These are phyloP conservation scores for Neonectria coccinea DNA, from an alignment of 2,329 filamentous ascomycete genomes.

Conservation along the genomic window DNA sequence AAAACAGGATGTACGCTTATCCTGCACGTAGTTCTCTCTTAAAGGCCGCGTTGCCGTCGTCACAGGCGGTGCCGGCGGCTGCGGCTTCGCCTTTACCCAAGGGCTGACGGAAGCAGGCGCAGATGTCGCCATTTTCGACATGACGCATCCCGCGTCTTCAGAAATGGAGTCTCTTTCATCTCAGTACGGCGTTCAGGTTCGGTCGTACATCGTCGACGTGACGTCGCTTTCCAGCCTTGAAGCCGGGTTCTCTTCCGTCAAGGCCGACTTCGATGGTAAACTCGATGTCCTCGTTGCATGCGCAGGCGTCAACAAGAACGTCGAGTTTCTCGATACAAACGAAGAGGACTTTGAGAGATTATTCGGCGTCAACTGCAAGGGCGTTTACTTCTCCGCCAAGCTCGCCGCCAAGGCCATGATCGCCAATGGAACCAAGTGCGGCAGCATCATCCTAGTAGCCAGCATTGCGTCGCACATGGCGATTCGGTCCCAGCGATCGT, in stretches of 20 bases:
- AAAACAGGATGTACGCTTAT: constrained; percentile 9
- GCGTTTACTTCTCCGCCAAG: constrained; percentile 69
- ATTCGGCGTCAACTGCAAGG: constrained; percentile 74
- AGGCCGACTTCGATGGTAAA: constrained; percentile 58
- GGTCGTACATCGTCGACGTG: constrained; percentile 64
- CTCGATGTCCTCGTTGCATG: constrained; percentile 70
- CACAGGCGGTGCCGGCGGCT: constrained; percentile 68
- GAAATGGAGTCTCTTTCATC: constrained; percentile 58
- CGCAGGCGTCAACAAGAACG: constrained; percentile 67
- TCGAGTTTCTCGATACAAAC: constrained; percentile 70
- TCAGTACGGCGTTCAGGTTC: constrained; percentile 54
- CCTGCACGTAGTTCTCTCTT: constrained; percentile 56
- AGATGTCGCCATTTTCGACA: constrained; percentile 68
- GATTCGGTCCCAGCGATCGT: constrained; percentile 60
- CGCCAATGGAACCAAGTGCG: constrained; percentile 60
- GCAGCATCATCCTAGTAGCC: constrained; percentile 65
- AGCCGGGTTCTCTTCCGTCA: constrained; percentile 59
- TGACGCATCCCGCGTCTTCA: constrained; percentile 62
- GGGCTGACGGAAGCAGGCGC: constrained; percentile 70
- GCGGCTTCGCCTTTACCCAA: constrained; percentile 69
- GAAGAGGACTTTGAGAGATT: constrained; percentile 73
- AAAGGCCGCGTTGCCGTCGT: constrained; percentile 58
- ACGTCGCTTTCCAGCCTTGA: constrained; percentile 63
- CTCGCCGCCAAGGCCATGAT: constrained; percentile 64
- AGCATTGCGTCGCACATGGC: constrained; percentile 66